Percentiles rank a stretch among this genome's conserved stretches.
Evolutionary conservation across 768 basidiomycete species (phyloP).

Genomic region (Clitopilus hobsonii): DNA sequence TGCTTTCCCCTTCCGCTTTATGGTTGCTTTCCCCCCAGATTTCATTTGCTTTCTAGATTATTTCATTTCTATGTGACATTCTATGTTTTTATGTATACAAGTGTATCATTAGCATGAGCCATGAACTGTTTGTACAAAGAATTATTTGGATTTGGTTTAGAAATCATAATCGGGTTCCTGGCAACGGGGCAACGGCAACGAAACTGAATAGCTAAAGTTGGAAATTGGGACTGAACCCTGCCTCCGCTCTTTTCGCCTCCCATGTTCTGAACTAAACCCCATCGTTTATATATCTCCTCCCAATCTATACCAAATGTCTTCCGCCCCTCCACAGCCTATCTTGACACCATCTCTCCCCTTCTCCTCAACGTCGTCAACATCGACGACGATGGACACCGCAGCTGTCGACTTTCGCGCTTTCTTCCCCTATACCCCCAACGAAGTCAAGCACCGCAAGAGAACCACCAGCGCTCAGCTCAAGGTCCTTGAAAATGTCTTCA

Average conservation of each 20-base stretch:
- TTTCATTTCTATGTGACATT: not conserved
- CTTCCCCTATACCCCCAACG: constrained; percentile 85
- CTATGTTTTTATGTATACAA: constrained; percentile 1
- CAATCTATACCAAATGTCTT: constrained; percentile 11
- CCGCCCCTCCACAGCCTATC: constrained; percentile 12
- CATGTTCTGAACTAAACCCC: constrained; percentile 18
- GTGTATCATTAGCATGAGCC: not conserved
- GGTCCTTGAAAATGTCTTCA: constrained; percentile 84
- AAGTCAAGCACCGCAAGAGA: constrained; percentile 91
- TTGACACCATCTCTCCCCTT: constrained; percentile 28
- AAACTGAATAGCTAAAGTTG: constrained; percentile 10
- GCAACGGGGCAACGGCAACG: constrained; percentile 17
- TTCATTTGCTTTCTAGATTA: not conserved
- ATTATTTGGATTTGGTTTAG: not conserved
- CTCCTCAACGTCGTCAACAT: constrained; percentile 18
- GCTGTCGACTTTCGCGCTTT: constrained; percentile 78
- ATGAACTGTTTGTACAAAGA: not conserved
- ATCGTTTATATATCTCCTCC: constrained; percentile 13
- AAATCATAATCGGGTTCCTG: constrained; percentile 18
- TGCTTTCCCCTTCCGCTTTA: too few relatives aligned
- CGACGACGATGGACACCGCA: constrained; percentile 51
- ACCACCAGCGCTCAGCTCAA: constrained; percentile 87
- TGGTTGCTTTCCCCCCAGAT: constrained; percentile 5
- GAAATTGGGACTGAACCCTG: constrained; percentile 7
- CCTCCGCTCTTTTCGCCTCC: constrained; percentile 21